These are phyloP conservation scores for Terfezia claveryi DNA, from an alignment of 495 filamentous ascomycete genomes.

Conservation along the genomic window DNA sequence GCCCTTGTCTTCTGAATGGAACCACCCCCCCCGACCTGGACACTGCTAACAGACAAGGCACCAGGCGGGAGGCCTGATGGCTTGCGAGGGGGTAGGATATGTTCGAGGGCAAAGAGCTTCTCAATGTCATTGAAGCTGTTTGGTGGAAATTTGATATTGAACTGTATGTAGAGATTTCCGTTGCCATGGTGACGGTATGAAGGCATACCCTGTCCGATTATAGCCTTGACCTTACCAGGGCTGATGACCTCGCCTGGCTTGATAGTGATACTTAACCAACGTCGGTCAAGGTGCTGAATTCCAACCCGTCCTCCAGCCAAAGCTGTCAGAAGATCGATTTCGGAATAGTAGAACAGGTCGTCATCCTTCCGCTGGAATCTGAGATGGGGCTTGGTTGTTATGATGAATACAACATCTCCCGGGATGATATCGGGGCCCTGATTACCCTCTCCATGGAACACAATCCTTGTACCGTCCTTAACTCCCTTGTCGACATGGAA, in stretches of 20 bases:
- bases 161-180: constrained; percentile 94
- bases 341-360: constrained; percentile 83
- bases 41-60: constrained; percentile 65
- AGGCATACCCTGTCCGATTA: constrained; percentile 95
- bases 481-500: constrained; percentile 94
- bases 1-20: constrained; percentile 46
- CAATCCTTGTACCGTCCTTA: constrained; percentile 77
- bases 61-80: constrained; percentile 39
- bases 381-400: constrained; percentile 89
- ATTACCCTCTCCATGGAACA: constrained; percentile 91
- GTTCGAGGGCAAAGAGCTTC: constrained; percentile 45
- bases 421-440: constrained; percentile 81
- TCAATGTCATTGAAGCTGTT: constrained; percentile 34
- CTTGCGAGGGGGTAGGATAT: constrained; percentile 53
- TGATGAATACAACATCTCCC: constrained; percentile 91
- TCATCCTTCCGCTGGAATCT: constrained; percentile 93
- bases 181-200: constrained; percentile 86
- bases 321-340: constrained; percentile 90
- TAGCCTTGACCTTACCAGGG: constrained; percentile 75
- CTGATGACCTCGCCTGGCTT: constrained; percentile 81
- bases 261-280: constrained; percentile 84
- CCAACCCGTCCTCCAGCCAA: constrained; percentile 71
- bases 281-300: constrained; percentile 91
- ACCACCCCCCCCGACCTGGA: constrained; percentile 60
- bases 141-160: constrained; percentile 88